Percentiles rank a stretch among this genome's conserved stretches.
Evolutionary conservation across 169 alveolate species (phyloP).

Genomic region (Sarcocystis neurona): DNA sequence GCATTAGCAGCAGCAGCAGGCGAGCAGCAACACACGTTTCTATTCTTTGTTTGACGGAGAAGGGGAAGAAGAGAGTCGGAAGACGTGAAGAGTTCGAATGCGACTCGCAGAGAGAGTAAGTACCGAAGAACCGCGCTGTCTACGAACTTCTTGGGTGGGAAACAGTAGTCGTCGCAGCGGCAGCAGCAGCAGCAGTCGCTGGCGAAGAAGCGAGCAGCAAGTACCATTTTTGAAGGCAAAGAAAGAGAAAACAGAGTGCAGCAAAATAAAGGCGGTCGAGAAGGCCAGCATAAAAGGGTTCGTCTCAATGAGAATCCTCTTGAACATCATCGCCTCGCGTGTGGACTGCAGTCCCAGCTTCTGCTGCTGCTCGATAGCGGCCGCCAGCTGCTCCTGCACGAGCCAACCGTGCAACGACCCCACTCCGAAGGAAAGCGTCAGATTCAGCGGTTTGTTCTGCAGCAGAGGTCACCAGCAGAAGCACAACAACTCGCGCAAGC

Average conservation of each 20-base stretch:
- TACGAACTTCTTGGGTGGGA: neutral
- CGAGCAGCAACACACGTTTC: neutral
- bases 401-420: slow-evolving; percentile 33
- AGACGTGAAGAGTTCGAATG: too few relatives aligned
- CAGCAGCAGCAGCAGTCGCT: slow-evolving; percentile 7
- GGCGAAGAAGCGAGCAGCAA: neutral
- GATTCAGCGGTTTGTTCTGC: slow-evolving; percentile 22
- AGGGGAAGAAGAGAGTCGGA: too few relatives aligned
- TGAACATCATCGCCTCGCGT: slow-evolving; percentile 85
- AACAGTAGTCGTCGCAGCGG: neutral
- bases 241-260: slow-evolving; percentile 87
- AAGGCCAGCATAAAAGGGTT: slow-evolving; percentile 83
- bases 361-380: slow-evolving; percentile 30
- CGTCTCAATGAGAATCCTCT: slow-evolving; percentile 85
- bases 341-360: slow-evolving; percentile 34
- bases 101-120: too few relatives aligned
- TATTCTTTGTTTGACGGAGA: too few relatives aligned
- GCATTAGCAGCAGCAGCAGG: too few relatives aligned
- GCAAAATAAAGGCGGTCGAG: slow-evolving; percentile 80
- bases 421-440: slow-evolving; percentile 43
- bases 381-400: slow-evolving; percentile 55
- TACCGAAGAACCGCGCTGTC: neutral
- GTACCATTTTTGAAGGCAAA: slow-evolving; percentile 90
- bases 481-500: too few relatives aligned
- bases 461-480: neutral